Percentiles rank a stretch among this genome's conserved stretches.
Conservation (phyloP, 2,329 filamentous ascomycete genomes). For the Cladosporium cucumerinum region DNA sequence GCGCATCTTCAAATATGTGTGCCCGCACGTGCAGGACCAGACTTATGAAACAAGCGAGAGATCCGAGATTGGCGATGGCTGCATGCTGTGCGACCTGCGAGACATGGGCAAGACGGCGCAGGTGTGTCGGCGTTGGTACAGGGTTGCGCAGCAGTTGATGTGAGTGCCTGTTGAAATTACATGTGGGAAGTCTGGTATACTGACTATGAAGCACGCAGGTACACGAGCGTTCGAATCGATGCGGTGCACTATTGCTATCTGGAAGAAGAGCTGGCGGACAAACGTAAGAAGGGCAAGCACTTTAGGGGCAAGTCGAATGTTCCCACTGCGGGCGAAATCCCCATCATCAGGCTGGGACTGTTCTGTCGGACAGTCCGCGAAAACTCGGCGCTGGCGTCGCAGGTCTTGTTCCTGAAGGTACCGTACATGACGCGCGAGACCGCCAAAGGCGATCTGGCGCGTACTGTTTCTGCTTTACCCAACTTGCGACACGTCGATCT, state of each 20-base stretch:
- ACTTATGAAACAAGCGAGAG: constrained; percentile 80
- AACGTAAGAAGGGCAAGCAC: constrained; percentile 58
- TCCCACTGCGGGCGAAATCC: constrained; percentile 74
- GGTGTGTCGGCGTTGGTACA: constrained; percentile 70
- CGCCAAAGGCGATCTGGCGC: constrained; percentile 76
- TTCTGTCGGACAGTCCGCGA: constrained; percentile 80
- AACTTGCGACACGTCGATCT: constrained; percentile 87
- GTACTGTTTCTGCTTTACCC: constrained; percentile 78
- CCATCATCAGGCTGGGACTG: constrained; percentile 70
- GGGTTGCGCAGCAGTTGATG: constrained; percentile 56
- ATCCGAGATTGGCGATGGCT: constrained; percentile 72
- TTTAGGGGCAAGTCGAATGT: constrained; percentile 64
- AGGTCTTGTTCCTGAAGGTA: constrained; percentile 77
- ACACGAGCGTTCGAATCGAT: constrained; percentile 82
- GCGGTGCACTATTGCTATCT: constrained; percentile 90
- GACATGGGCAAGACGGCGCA: constrained; percentile 77
- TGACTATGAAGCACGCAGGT: not conserved
- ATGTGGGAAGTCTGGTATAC: not conserved
- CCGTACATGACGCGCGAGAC: constrained; percentile 94
- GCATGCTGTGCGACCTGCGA: constrained; percentile 90
- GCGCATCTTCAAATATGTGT: constrained; percentile 76
- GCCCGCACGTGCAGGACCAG: constrained; percentile 75
- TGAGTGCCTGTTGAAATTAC: constrained; percentile 47
- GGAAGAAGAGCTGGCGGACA: constrained; percentile 76
- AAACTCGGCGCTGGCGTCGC: constrained; percentile 64